phyloP scores from a whole-genome alignment of 2,329 filamentous ascomycete genomes.

The Penicillium italicum region DNA sequence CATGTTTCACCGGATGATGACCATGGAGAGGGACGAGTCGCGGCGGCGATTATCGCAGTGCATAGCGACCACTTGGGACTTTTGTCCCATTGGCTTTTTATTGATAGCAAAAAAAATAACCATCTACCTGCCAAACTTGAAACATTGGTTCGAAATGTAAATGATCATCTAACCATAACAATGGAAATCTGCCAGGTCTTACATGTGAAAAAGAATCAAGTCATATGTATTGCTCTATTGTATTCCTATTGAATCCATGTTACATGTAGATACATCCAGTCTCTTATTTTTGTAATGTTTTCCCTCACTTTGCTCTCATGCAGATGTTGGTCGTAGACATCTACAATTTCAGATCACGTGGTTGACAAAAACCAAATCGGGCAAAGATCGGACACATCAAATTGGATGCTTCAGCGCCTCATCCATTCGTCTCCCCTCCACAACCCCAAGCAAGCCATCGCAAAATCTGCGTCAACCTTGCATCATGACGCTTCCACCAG shows the following conservation, averaged over 20 bases:
- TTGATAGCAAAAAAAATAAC: not conserved
- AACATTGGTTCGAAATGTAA: not conserved
- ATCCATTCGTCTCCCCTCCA: slow-evolving; percentile 4
- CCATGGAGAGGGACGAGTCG: slow-evolving; percentile 1
- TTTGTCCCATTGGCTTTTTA: slow-evolving; percentile 10
- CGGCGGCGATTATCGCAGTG: not conserved
- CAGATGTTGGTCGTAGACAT: not conserved
- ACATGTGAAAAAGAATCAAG: not conserved
- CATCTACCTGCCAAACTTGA: not conserved
- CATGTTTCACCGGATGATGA: slow-evolving; percentile 8
- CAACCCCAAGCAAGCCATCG: not conserved
- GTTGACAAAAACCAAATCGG: not conserved
- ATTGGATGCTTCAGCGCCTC: slow-evolving; percentile 7
- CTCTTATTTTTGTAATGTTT: not conserved
- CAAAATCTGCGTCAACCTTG: not conserved
- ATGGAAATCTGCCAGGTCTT: not conserved
- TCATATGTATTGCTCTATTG: not conserved
- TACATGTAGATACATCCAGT: not conserved
- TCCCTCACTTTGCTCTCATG: not conserved
- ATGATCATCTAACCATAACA: not conserved
- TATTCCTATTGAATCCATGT: not conserved
- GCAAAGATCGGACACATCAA: slow-evolving; percentile 3
- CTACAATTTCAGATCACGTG: not conserved
- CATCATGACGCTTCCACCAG: slow-evolving; percentile 47
- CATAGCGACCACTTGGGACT: slow-evolving; percentile 1